phyloP scores from a whole-genome alignment of 2,329 filamentous ascomycete genomes.

The Diaporthe nobilis region DNA sequence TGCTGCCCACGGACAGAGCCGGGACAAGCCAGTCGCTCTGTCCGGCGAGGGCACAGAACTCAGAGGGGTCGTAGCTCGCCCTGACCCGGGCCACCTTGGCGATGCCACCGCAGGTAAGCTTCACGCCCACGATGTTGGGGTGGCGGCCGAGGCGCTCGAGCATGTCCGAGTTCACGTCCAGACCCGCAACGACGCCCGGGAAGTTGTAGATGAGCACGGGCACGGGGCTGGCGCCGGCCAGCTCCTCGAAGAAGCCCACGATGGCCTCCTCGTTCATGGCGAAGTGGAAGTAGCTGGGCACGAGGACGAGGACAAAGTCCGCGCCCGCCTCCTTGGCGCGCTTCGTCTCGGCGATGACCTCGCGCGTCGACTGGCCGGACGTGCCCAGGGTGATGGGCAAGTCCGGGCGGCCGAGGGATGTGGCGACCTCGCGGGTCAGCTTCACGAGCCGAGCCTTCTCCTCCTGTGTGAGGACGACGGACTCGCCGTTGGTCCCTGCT shows the following conservation, averaged over 20 bases:
- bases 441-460: slow-evolving; percentile 75
- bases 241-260: slow-evolving; percentile 73
- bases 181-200: slow-evolving; percentile 75
- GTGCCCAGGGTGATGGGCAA: slow-evolving; percentile 78
- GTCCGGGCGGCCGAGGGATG: slow-evolving; percentile 66
- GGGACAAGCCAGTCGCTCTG: slow-evolving; percentile 79
- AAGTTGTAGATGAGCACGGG: slow-evolving; percentile 82
- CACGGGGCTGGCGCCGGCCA: slow-evolving; percentile 71
- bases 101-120: slow-evolving; percentile 80
- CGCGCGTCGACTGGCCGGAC: slow-evolving; percentile 75
- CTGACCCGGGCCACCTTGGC: slow-evolving; percentile 75
- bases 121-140: slow-evolving; percentile 77
- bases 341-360: slow-evolving; percentile 74
- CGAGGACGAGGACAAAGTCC: slow-evolving; percentile 77
- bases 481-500: slow-evolving; percentile 82
- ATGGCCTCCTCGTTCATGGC: slow-evolving; percentile 73
- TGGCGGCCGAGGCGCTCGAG: slow-evolving; percentile 71
- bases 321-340: slow-evolving; percentile 75
- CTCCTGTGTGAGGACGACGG: slow-evolving; percentile 75
- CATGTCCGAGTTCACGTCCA: slow-evolving; percentile 77
- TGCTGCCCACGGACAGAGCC: slow-evolving; percentile 68
- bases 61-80: slow-evolving; percentile 59
- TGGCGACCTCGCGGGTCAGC: slow-evolving; percentile 72
- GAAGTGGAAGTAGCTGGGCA: slow-evolving; percentile 80
- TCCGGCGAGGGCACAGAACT: slow-evolving; percentile 78